These are phyloP conservation scores for Candida neerlandica DNA, from an alignment of 1,139 yeast species.

Conservation along the genomic window DNA sequence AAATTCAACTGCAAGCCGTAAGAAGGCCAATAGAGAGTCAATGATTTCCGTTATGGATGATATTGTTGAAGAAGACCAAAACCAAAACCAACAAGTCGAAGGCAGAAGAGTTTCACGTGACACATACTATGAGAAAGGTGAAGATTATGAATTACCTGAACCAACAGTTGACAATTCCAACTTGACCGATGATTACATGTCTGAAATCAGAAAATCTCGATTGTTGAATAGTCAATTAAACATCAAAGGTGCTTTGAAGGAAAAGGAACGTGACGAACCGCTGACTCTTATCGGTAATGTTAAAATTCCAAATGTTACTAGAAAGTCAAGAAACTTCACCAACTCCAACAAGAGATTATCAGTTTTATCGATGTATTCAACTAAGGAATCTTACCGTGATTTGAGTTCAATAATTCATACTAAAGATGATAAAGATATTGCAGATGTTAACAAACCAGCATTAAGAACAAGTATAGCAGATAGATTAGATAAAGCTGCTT, in stretches of 20 bases:
- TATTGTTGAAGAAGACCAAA: slow-evolving; percentile 15
- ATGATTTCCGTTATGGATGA: slow-evolving; percentile 40
- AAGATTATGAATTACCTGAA: slow-evolving; percentile 39
- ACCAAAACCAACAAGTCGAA: slow-evolving; percentile 1
- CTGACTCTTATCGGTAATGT: slow-evolving; percentile 58
- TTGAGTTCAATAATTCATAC: slow-evolving; percentile 53
- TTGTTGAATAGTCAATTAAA: slow-evolving; percentile 47
- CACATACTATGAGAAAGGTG: slow-evolving; percentile 23
- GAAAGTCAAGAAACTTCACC: slow-evolving; percentile 65
- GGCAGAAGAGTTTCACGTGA: slow-evolving; percentile 23
- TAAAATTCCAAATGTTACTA: slow-evolving; percentile 67
- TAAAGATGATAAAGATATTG: slow-evolving; percentile 32
- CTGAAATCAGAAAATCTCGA: slow-evolving; percentile 47
- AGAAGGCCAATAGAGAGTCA: slow-evolving; percentile 39
- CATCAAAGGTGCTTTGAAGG: slow-evolving; percentile 30
- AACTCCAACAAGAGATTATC: slow-evolving; percentile 68
- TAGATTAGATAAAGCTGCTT: slow-evolving; percentile 43
- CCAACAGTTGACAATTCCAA: slow-evolving; percentile 41
- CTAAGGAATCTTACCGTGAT: slow-evolving; percentile 65
- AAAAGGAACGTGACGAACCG: slow-evolving; percentile 18
- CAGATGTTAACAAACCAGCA: slow-evolving; percentile 28
- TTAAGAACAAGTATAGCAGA: slow-evolving; percentile 50
- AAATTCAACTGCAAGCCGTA: slow-evolving; percentile 16
- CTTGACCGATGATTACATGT: slow-evolving; percentile 47
- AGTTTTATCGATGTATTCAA: slow-evolving; percentile 68